Base-by-base conservation (phyloP, 177 flowering plant genomes). In the Vitis hybrid region DNA sequence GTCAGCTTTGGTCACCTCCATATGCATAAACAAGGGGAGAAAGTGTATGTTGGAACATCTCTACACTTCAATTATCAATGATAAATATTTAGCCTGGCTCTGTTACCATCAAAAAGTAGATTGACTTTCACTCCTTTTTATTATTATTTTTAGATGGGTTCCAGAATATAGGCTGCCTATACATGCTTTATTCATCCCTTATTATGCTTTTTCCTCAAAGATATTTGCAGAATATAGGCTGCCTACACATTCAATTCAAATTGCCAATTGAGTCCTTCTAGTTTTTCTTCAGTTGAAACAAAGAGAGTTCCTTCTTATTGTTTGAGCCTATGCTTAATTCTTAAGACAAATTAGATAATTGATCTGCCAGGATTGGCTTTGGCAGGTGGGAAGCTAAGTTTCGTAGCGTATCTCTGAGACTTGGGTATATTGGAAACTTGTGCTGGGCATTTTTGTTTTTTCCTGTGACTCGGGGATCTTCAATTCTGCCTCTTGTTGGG, bases 361-460 rank as follows among this genome's bases (percentile, higher is more conserved):
- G 10, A 52, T 58, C 13, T 71, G 55, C 47, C 47, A 38, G 44
- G 4, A 20, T 22, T 14, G 38, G 24, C 7, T 59, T 70, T 73
- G 59, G 69, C 79, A 86, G 90, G 66, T 81, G 87, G 88, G 49
- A 81, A 74, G 73, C 81, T 3, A 88, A 78, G 76, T 82, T 88
- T 15, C 64, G 82, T 8, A 77, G 79, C 31, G 84, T 77, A 13
- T 68, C 81, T 10, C 49, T 82, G 70, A 82, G 81, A 70, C 81
- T 87, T 1, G 92, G 92, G 6, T 74, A 73, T 11, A 38, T 87
- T 14, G 92, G 90, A 57, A 83, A 85, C 80, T 74, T 81, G 50
- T 74, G 87, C 50, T 81, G 78, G 78, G 85, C 90, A 47, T 86
- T 86, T 75, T 74, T 86, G 9, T 86, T 86, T 81, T 86, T 82